A percentile compares a stretch with the other conserved stretches of the same genome.
These are phyloP conservation scores for Phaeomoniella chlamydospora DNA, from an alignment of 2,329 filamentous ascomycete genomes.

Conservation along the genomic window DNA sequence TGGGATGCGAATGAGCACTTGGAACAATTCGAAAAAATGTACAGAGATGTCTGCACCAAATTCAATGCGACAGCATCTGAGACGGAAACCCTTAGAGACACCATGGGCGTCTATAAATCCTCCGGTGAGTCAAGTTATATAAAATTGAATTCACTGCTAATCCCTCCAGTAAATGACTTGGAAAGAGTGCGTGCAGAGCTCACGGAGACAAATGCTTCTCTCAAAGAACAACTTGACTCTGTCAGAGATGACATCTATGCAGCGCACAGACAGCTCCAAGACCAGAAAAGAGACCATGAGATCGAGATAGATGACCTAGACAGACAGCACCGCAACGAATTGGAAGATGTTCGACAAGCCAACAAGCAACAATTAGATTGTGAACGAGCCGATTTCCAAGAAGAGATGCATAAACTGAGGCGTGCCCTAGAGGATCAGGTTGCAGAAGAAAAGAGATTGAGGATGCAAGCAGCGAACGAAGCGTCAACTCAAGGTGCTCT, in stretches of 20 bases:
- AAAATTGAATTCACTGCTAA: slow-evolving; percentile 5
- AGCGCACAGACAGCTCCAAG: slow-evolving; percentile 34
- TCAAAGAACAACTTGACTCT: slow-evolving; percentile 56
- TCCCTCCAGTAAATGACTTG: slow-evolving; percentile 36
- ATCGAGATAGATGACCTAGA: slow-evolving; percentile 36
- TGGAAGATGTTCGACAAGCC: slow-evolving; percentile 26
- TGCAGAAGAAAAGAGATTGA: slow-evolving; percentile 46
- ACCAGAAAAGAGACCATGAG: slow-evolving; percentile 35
- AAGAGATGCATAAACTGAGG: slow-evolving; percentile 52
- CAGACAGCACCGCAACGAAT: slow-evolving; percentile 33
- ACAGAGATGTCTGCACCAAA: slow-evolving; percentile 55
- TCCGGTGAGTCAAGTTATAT: slow-evolving; percentile 43
- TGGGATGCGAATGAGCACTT: slow-evolving; percentile 71
- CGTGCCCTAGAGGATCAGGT: slow-evolving; percentile 50
- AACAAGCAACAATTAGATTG: slow-evolving; percentile 40
- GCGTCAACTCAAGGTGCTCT: slow-evolving; percentile 38
- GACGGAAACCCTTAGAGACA: slow-evolving; percentile 57
- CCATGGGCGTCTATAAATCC: slow-evolving; percentile 57
- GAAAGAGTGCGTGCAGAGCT: slow-evolving; percentile 38
- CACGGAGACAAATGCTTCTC: slow-evolving; percentile 33
- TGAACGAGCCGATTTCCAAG: slow-evolving; percentile 46
- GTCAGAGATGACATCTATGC: slow-evolving; percentile 36
- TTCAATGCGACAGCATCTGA: slow-evolving; percentile 56
- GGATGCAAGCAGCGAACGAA: slow-evolving; percentile 51
- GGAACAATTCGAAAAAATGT: slow-evolving; percentile 61